Evolutionary conservation across 192 early-diverging fungal species (phyloP), one percentile per base, ranked within the genome.

Genomic region (Rhizophagus prolifer): DNA sequence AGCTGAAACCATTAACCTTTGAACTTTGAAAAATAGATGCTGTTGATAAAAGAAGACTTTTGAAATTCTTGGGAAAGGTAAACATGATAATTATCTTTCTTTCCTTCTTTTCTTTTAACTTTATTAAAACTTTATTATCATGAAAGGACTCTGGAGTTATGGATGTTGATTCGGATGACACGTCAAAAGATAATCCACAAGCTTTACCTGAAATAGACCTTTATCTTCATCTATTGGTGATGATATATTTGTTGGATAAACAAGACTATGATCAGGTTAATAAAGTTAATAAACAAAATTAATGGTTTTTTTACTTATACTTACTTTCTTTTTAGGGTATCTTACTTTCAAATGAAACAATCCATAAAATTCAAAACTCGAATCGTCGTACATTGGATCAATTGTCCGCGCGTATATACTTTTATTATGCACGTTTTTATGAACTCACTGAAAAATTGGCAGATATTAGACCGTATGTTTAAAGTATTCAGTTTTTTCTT

Each of bases 381-480:
- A 98, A 97, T 84, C 89, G 96, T 72, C 89, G 97, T 79, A 96
- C 95, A 0, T 69, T 98, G 79, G 98, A 99, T 81, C 92, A 93
- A 58, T 80, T 99, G 58, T 88, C 92, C 1, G 96, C 96, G 61
- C 91, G 93, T 67, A 82, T 97, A 26, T 96, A 94, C 86, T 99
- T 97, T 81, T 99, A 96, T 84, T 94, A 92, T 83, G 90, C 94
- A 46, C 91, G 96, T 36, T 95, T 96, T 82, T 95, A 94, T 79
- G 96, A 98, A 80, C 70, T 97, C 36, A 76, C 85, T 13, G 87
- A 85, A 69, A 83, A 84, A 64, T 78, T 96, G 31, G 86, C 93
- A 12, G 94, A 94, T 30, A 91, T 92, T 60, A 87, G 96, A 60
- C 88, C 94, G 74, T 94, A 85, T 77, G 87, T 82, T 31, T 81